A percentile compares a stretch with the other conserved stretches of the same genome.
phyloP scores from a whole-genome alignment of 768 basidiomycete species.

The Amanita rubescens region DNA sequence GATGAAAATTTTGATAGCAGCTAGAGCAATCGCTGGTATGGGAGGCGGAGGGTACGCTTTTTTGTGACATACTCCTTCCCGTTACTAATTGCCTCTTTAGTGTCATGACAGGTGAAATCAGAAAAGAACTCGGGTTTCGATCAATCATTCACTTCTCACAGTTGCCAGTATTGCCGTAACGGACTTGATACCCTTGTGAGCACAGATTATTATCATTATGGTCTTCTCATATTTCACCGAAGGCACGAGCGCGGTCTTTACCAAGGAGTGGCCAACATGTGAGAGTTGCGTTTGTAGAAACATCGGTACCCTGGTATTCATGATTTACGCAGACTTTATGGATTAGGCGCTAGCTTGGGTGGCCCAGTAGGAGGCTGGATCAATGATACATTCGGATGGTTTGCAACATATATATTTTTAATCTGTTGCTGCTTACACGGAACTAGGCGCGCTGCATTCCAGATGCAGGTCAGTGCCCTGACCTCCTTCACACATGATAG shows the following conservation, averaged over 20 bases:
- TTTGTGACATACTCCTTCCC: slow-evolving; percentile 13
- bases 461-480: slow-evolving; percentile 57
- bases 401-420: slow-evolving; percentile 20
- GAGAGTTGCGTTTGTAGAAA: slow-evolving; percentile 18
- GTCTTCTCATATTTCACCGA: slow-evolving; percentile 6
- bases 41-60: slow-evolving; percentile 82
- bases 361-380: slow-evolving; percentile 82
- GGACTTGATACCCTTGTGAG: slow-evolving; percentile 85
- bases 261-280: slow-evolving; percentile 90
- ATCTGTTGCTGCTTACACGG: slow-evolving; percentile 10
- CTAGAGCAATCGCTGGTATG: slow-evolving; percentile 84
- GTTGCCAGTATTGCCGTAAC: slow-evolving; percentile 80
- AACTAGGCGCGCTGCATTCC: slow-evolving; percentile 77
- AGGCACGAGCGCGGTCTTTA: slow-evolving; percentile 85
- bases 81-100: slow-evolving; percentile 33
- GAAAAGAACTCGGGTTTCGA: slow-evolving; percentile 10
- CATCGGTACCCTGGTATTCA: background rate
- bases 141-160: slow-evolving; percentile 22
- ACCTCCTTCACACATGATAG: slow-evolving; percentile 12
- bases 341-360: slow-evolving; percentile 74
- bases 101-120: slow-evolving; percentile 69
- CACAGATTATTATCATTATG: background rate
- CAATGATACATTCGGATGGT: slow-evolving; percentile 84
- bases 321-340: slow-evolving; percentile 54
- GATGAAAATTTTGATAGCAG: slow-evolving; percentile 76